Base-by-base conservation (phyloP, 2,329 filamentous ascomycete species). In the Dactylellina leptospora region DNA sequence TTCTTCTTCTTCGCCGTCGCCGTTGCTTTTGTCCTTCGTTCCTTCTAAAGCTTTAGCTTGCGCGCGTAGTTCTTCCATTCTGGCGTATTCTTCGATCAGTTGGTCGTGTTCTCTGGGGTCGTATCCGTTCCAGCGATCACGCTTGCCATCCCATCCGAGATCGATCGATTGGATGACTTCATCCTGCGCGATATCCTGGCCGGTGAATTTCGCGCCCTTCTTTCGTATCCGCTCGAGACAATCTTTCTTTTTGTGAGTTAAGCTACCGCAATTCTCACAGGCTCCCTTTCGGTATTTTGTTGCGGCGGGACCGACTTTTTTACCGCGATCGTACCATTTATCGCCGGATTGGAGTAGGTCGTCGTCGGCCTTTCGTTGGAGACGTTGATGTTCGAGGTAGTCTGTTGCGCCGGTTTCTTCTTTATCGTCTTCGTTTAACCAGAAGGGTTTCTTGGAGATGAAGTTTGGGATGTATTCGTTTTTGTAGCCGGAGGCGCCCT, bases 381-480 rank as follows among this genome's bases (percentile, higher is more conserved):
- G 84, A 79, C 93, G 91, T 78, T 99, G 95, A 86, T 99, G 95
- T 81, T 96, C 92, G 75, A 99, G 90, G 79, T 97, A 99, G 78
- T 97, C 93, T 28, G 64, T 62, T 16, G 54, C 50, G 59, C 75
- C 75, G 64, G 64, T 74, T 79, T 86, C 86, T 73, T 90, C 85
- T 71, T 89, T 87, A 75, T 89, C 88, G 78, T 92, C 91, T 76
- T 90, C 88, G 77, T 86, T 87, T 60, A 96, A 88, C 81, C 97
- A 99, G 82, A 99, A 99, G 3, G 95, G 95, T 76, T 96, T 93
- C 80, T 96, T 97, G 77, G 92, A 93, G 82, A 99, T 99, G 84
- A 97, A 99, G 59, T 91, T 88, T 4, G 95, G 95, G 78, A 99
- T 99, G 84, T 99, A 99, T 80, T 97, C 88, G 85, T 99, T 99